A percentile compares a stretch with the other conserved stretches of the same genome.
phyloP scores from a whole-genome alignment of 1,284 basidiomycete genomes.

The Leccinum insigne region DNA sequence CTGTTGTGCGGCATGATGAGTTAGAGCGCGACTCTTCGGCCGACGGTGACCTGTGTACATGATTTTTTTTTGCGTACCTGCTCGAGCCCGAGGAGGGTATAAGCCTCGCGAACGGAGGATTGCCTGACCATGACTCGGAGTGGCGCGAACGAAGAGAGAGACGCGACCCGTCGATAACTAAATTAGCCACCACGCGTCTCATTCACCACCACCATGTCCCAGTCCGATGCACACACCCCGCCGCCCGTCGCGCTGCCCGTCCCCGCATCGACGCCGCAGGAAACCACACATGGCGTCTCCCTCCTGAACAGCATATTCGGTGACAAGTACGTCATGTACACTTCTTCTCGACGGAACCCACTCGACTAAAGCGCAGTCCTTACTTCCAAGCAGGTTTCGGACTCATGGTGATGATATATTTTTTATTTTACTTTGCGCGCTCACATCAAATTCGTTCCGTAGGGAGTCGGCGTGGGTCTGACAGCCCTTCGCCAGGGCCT shows the following conservation, averaged over 20 bases:
- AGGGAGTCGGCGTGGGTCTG: constrained; percentile 88
- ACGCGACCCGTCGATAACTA: constrained; percentile 28
- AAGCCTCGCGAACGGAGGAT: constrained; percentile 48
- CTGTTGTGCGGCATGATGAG: constrained; percentile 33
- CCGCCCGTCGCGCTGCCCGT: constrained; percentile 6
- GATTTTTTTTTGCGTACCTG: constrained; percentile 39
- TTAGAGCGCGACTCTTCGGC: constrained; percentile 1
- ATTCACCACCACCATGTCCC: constrained; percentile 17
- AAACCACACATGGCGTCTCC: constrained; percentile 10
- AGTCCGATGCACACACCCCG: constrained; percentile 6
- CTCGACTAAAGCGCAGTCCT: constrained; percentile 63
- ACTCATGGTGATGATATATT: constrained; percentile 70
- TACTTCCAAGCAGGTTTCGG: constrained; percentile 97
- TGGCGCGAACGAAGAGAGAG: constrained; percentile 17
- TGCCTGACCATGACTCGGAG: constrained; percentile 38
- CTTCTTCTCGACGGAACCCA: constrained; percentile 13
- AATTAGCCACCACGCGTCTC: constrained; percentile 15
- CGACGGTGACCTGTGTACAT: not conserved
- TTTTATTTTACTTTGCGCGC: constrained; percentile 2
- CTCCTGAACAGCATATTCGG: constrained; percentile 26
- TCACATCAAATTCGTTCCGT: constrained; percentile 9
- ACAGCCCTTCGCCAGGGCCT: constrained; percentile 73
- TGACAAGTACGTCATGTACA: constrained; percentile 33
- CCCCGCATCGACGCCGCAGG: constrained; percentile 8
- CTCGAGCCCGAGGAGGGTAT: constrained; percentile 55